These are phyloP conservation scores for Hamamelis virginiana DNA, from an alignment of 164 flowering plant genomes.

Conservation along the genomic window DNA sequence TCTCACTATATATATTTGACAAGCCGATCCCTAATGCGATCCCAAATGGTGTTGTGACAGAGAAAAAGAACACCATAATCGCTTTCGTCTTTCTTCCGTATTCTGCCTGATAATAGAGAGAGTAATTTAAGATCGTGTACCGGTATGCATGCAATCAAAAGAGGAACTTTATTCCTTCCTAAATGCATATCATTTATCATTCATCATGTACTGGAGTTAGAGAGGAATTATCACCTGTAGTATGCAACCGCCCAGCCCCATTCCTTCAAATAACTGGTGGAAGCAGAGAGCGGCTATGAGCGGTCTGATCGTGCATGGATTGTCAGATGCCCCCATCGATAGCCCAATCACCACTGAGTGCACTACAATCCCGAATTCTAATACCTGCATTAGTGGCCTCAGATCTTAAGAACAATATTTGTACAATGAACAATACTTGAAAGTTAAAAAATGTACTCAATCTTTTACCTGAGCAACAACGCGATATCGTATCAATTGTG, in stretches of 20 bases:
- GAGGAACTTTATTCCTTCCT: too few species aligned
- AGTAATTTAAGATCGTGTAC: neutral
- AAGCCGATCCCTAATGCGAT: constrained; percentile 45
- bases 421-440: too few species aligned
- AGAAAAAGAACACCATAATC: constrained; percentile 57
- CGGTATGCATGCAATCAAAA: too few species aligned
- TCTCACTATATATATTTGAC: constrained; percentile 39
- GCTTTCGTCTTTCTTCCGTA: constrained; percentile 30
- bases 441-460: too few species aligned
- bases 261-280: constrained; percentile 42
- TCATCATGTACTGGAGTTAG: too few species aligned
- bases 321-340: constrained; percentile 33
- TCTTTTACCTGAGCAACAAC: constrained; percentile 21
- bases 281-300: constrained; percentile 42
- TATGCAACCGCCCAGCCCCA: constrained; percentile 36
- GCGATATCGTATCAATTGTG: constrained; percentile 12
- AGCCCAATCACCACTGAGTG: constrained; percentile 41
- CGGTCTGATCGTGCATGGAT: constrained; percentile 34
- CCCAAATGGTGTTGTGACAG: constrained; percentile 53
- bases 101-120: constrained; percentile 36
- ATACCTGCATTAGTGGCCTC: constrained; percentile 33
- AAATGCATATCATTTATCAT: too few species aligned
- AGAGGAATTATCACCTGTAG: constrained; percentile 18
- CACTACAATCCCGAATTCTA: constrained; percentile 38
- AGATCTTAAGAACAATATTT: too few species aligned